Base-by-base conservation (phyloP, 257 asterid species). In the Echium plantagineum region DNA sequence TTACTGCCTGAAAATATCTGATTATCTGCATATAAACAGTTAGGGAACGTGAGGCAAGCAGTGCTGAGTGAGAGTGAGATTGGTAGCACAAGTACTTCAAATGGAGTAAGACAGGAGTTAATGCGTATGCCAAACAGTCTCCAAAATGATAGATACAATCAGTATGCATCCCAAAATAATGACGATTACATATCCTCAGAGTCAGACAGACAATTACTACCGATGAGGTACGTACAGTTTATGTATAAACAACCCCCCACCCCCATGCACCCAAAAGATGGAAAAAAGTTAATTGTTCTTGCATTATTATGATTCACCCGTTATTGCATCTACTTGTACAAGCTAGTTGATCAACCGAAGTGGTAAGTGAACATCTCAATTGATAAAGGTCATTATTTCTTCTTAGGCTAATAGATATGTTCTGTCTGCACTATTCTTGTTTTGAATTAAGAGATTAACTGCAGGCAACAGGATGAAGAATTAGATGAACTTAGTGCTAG, bases 151-250 rank as follows among this genome's bases (percentile, higher is more conserved):
- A 78, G 71, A 69, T 66, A 79, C 49, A 77, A 76, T 70, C 82
- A 71, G 68, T 80, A 84, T 74, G 35, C 31, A 20, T 59, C 86
- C 54, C 84, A 75, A 64, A 77, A 71, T 64, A 81, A 85, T 68
- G 91, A 86, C 71, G 91, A 89, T 77, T 84, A 83, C 70, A 72
- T 93, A 79, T 77, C 95, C 38, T 84, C 97, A 19, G 97, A 93
- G 81, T 86, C 97, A 63, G 97, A 93, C 63, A 77, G 86, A 59
- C 99, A 93, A 66, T 72, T 74, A 52, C 99, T 93, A 69, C 86
- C 89, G 58, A 93, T 93, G 65, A 84, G 89, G 99, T 93, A 72
- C 62, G n/a, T n/a, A n/a, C n/a, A 71, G 55, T 22, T 24, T 18
- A 49, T 31, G 57, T 52, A n/a, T 12, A 52, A n/a, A 16, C 57